Base-by-base conservation (phyloP, 2,329 filamentous ascomycete species). In the Fusarium siculi region DNA sequence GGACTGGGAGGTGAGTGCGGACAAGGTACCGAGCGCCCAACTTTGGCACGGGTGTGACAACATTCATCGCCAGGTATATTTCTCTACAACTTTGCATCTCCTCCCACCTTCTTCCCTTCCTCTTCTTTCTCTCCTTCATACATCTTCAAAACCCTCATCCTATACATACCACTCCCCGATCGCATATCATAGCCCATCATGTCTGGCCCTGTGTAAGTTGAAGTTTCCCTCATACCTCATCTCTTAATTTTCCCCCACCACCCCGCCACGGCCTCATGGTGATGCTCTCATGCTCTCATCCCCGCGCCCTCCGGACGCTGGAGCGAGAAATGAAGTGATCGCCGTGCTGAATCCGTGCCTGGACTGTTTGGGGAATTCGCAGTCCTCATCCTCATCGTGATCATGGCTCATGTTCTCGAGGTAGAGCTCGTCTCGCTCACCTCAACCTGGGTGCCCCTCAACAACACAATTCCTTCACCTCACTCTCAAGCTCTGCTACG, bases 371-470 rank as follows among this genome's bases (percentile, higher is more conserved):
- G 28, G 28, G n/a, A 21, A 52, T 23, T 55, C 23, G 56, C 44
- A 46, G 37, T 40, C 25, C 44, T 43, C 43, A 18, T 63, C 53
- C 55, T n/a, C 55, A 46, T 74, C 80, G 77, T 77, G 75, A 66
- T 72, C 77, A 79, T 79, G 80, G 82, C 81, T 83, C 79, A 82
- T 83, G 72, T 56, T 70, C 76, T 76, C 74, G 79, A 78, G 70
- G 74, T 86, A 93, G 92, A 87, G 91, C 91, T 85, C 92, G 92
- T 85, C 89, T 94, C 80, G 91, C 91, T 83, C 91, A 89, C 86
- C 89, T 93, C 83, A 89, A 91, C 86, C 88, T 93, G 84, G 91
- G 91, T 84, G 89, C 87, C 83, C 85, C 87, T 85, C 85, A 85
- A 81, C 73, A 82, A 79, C 78, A 81, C 70, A 74, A 82, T 79